Evolutionary conservation across 2,329 filamentous ascomycete species (phyloP), one percentile per base, ranked within the genome.

Genomic region (Drechslera avenae): DNA sequence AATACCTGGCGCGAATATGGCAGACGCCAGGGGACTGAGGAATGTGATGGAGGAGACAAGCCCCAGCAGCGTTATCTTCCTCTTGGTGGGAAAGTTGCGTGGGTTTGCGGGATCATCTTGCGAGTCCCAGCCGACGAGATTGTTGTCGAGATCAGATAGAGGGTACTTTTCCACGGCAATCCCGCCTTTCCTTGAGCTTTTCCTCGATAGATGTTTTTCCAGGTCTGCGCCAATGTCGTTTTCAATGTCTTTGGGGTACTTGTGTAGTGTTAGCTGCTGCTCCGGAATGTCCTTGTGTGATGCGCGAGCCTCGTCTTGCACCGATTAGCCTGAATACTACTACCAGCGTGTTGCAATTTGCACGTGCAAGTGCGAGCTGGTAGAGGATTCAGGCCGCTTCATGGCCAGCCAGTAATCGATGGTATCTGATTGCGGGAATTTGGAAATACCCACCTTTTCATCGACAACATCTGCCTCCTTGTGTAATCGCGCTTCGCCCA

Each of bases 1-100:
- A 2, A 70, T 65, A 1, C 59, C 69, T 0, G 73, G 73, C 2
- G 71, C 71, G 41, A 74, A 62, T 14, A 74, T 73, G 3, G 72
- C 69, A 0, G 70, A 73, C 4, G 68, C 63, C 1, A 75, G 53
- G 1, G 71, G 69, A 47, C 66, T 73, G 18, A 73, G 45, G 34
- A 72, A 68, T 1, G 68, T 72, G 33, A 74, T 71, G 5, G 66
- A 63, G 6, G 59, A 52, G 7, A 73, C 54, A 1, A 72, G 55
- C 2, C 49, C 55, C 2, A 73, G 53, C 7, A 63, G 64, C 23
- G 56, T 64, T 56, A 64, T 65, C 49, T 74, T 73, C 31, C 52
- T 53, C 0, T 39, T 52, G 2, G 61, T 52, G 0, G 64, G 39
- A 16, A 69, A 72, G 40, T 74, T 74, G 23, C 71, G 63, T 39